Evolutionary conservation across 176 grass and related monocot species (phyloP), one percentile per base, ranked within the genome.

Genomic region (Sorghum bicolor): DNA sequence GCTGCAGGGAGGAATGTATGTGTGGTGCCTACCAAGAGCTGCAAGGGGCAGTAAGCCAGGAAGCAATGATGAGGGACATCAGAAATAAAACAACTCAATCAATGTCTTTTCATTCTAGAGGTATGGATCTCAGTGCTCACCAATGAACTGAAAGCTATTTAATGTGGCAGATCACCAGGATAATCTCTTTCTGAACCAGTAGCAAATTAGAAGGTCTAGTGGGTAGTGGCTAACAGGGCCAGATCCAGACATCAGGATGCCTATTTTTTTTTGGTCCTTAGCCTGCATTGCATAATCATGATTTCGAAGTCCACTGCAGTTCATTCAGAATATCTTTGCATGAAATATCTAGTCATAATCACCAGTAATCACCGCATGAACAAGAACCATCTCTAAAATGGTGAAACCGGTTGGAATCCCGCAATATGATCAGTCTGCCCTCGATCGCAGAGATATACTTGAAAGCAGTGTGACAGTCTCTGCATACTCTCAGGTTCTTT

Each of bases 291-390:
- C 34, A 65, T 60, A 40, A 55, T 20, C 70, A 52, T 32, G 53
- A 37, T 64, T 63, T 64, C 26, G 14, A n/a, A 70, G 33, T 67
- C 65, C 72, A 64, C 67, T 58, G 36, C 34, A 78, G 43, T 57
- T 77, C 25, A 45, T 24, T 58, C 72, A 71, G 44, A 63, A 63
- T 74, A 60, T 39, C 58, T 72, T 85, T 76, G 44, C 41, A 65
- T 19, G 10, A 70, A 41, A 75, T 48, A 65, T 76, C 17, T 73
- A 86, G 8, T 33, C 75, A 19, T 1, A 30, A 22, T 91, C 86
- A 98, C 91, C 96, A 95, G 79, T 98, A 98, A 89, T 98, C 93
- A 39, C 96, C 93, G 65, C 93, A 98, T 22, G 93, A 95, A 91
- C 96, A 95, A 75, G 91, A 92, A 64, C 96, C 96, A 29, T 83